These are phyloP conservation scores for Pulveroboletus sp. DNA, from an alignment of 768 basidiomycete species.

Conservation along the genomic window DNA sequence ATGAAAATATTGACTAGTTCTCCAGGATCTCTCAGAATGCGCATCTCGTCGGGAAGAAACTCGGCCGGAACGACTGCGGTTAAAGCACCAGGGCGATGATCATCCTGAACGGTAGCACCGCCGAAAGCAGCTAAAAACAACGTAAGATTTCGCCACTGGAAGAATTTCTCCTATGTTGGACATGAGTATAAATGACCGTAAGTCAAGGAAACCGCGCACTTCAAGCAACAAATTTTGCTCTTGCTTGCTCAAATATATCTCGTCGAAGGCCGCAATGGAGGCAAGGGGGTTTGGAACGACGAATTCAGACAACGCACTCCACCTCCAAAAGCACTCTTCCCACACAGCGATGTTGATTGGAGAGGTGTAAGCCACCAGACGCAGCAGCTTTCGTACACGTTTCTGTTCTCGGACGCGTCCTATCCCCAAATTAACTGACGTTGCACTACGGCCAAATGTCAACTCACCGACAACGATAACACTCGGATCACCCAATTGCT, in stretches of 20 bases:
- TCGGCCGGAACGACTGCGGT: conserved; percentile 52
- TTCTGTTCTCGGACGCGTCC: conserved; percentile 82
- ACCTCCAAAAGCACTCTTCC: conserved; percentile 80
- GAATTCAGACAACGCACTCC: conserved; percentile 62
- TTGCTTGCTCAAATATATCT: conserved; percentile 32
- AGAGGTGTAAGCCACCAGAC: conserved; percentile 59
- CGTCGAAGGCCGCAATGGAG: conserved; percentile 33
- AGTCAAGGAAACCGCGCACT: conserved; percentile 23
- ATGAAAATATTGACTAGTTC: conserved; percentile 66
- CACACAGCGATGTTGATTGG: conserved; percentile 76
- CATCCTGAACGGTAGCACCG: conserved; percentile 58
- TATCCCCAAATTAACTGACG: conserved; percentile 23
- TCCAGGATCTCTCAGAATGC: conserved; percentile 56
- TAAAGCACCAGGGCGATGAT: conserved; percentile 49
- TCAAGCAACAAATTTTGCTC: conserved; percentile 40
- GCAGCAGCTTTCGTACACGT: conserved; percentile 68
- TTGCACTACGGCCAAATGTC: not conserved
- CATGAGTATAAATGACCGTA: conserved; percentile 1
- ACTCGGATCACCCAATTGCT: conserved; percentile 75
- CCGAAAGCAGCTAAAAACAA: conserved; percentile 76
- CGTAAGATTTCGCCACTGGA: conserved; percentile 84
- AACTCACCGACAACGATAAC: conserved; percentile 64
- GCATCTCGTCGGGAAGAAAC: conserved; percentile 69
- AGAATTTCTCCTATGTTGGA: conserved; percentile 57
- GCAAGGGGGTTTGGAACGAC: conserved; percentile 42